Evolutionary conservation across 257 asterid species (phyloP).

Genomic region (Solanum gracilifrons): DNA sequence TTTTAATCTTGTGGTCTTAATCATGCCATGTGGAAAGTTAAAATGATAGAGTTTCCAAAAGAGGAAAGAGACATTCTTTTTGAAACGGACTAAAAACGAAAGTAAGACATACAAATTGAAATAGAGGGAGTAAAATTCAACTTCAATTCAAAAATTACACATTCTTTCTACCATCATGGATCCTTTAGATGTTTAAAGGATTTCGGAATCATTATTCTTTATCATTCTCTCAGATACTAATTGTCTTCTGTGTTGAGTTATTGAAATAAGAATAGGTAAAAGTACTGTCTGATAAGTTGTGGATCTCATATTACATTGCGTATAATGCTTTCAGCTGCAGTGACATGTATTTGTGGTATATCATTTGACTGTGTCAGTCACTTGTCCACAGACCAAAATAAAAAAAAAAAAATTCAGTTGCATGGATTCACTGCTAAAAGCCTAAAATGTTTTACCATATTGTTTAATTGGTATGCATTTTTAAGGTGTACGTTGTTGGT

Average conservation of each 20-base stretch:
- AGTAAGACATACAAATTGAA: background rate
- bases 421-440: background rate
- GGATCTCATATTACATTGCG: background rate
- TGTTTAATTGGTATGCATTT: conserved; percentile 6
- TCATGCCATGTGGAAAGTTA: background rate
- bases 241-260: background rate
- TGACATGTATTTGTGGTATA: background rate
- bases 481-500: conserved; percentile 88
- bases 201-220: background rate
- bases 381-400: background rate
- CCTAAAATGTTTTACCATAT: background rate
- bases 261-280: background rate
- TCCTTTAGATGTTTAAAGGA: background rate
- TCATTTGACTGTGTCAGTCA: background rate
- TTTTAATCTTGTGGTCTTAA: background rate
- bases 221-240: background rate
- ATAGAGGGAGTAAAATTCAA: background rate
- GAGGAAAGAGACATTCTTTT: background rate
- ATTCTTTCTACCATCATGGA: background rate
- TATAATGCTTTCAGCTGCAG: background rate
- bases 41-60: background rate
- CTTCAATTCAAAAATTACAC: background rate
- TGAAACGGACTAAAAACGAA: background rate
- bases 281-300: background rate
- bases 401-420: background rate